Conservation (phyloP, 805 yeast genomes). For the Schwanniomyces vanrijiae region DNA sequence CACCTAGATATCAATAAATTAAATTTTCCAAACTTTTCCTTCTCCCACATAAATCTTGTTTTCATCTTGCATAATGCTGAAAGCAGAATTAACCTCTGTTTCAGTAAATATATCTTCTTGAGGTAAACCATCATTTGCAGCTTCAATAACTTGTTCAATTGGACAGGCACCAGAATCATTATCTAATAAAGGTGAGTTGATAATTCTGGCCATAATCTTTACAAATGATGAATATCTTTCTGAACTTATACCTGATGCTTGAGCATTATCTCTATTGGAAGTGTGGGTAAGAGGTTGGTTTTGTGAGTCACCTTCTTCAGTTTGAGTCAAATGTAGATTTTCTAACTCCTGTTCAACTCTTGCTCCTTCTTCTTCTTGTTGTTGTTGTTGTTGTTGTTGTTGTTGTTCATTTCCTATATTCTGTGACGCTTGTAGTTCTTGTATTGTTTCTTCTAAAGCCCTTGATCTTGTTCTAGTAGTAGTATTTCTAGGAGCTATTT, state of each 20-base stretch:
- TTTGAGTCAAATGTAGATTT: constrained; percentile 28
- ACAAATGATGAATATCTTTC: constrained; percentile 33
- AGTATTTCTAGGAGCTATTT: constrained; percentile 14
- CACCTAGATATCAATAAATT: constrained; percentile 3
- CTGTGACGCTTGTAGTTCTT: constrained; percentile 4
- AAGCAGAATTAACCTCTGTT: constrained; percentile 31
- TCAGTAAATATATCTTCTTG: constrained; percentile 39
- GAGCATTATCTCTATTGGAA: constrained; percentile 17
- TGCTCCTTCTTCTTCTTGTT: constrained; percentile 5
- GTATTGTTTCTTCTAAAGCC: constrained; percentile 2
- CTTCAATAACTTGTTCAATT: constrained; percentile 28
- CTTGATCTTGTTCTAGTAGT: constrained; percentile 18
- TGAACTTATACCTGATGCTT: constrained; percentile 22
- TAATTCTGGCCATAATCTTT: constrained; percentile 28
- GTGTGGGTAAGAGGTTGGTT: constrained; percentile 25
- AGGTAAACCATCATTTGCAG: constrained; percentile 33
- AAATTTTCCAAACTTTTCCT: constrained; percentile 40
- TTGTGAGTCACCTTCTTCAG: constrained; percentile 8
- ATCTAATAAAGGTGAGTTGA: constrained; percentile 32
- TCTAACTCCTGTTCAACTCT: constrained; percentile 26
- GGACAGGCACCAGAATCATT: constrained; percentile 32
- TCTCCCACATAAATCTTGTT: constrained; percentile 38
- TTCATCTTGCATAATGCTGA: constrained; percentile 33
- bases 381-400: no score
- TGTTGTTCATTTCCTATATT: neutral